These are phyloP conservation scores for Verticillium nubilum DNA, from an alignment of 2,329 filamentous ascomycete genomes.

Conservation along the genomic window DNA sequence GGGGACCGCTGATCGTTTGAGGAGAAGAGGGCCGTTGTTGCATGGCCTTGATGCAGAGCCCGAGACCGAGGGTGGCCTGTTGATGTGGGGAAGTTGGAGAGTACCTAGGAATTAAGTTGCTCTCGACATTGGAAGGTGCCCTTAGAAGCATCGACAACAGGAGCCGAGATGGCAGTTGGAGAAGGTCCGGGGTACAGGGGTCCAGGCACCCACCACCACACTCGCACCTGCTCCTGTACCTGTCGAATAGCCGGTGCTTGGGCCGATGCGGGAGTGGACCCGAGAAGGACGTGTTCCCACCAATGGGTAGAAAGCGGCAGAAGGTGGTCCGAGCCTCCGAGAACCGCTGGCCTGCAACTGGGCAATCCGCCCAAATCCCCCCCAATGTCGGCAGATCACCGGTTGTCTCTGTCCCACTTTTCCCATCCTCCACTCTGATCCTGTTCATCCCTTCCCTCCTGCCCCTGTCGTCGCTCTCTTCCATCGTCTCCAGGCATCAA, in stretches of 20 bases:
- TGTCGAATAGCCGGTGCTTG: constrained; percentile 4
- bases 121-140: not conserved
- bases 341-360: not conserved
- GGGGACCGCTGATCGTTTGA: not conserved
- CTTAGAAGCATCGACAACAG: not conserved
- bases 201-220: not conserved
- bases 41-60: not conserved
- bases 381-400: not conserved
- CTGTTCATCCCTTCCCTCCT: not conserved
- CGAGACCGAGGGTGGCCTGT: not conserved
- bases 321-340: constrained; percentile 1
- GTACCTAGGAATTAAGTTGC: not conserved
- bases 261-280: constrained; percentile 1
- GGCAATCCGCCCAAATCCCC: not conserved
- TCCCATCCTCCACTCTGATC: not conserved
- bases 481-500: not conserved
- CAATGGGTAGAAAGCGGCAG: constrained; percentile 1
- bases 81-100: constrained; percentile 3
- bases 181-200: not conserved
- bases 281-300: not conserved
- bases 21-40: not conserved
- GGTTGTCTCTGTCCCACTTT: not conserved
- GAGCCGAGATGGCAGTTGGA: not conserved
- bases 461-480: not conserved
- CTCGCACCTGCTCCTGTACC: not conserved